Base-by-base conservation (phyloP, 2,329 filamentous ascomycete species). In the Biscogniauxia mediterranea region DNA sequence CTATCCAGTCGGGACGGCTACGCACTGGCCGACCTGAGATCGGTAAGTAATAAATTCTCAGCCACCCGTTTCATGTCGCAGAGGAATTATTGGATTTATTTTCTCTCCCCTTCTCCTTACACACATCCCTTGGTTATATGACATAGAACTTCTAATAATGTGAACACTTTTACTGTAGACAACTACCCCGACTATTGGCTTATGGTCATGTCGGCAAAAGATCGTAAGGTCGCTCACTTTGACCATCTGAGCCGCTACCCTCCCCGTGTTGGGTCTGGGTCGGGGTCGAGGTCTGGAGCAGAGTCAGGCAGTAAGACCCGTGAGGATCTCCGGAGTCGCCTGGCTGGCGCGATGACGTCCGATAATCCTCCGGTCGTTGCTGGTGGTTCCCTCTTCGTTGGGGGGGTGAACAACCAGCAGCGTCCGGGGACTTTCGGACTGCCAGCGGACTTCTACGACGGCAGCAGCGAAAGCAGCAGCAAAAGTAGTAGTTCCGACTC, bases 1-100 rank as follows among this genome's bases (percentile, higher is more conserved):
- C 49, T 3, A 38, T 66, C 49, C 63, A 63, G 20, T 32, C 51
- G 3, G 61, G 59, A 1, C 17, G 5, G 4, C 62, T 59, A 19
- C 21, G 42, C 20, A 62, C 63, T 6, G 62, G 63, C 3, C 26
- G 54, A 1, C 20, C 28, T 3, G 64, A 62, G 60, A 57, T 66
- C 46, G 64, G 53, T 55, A 38, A 55, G 53, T 23, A 23, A 23
- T 23, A 23, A n/a, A n/a, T n/a, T n/a, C n/a, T n/a, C n/a, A n/a
- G n/a, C n/a, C n/a, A n/a, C n/a, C n/a, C n/a, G n/a, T n/a, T n/a
- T n/a, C n/a, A n/a, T n/a, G n/a, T n/a, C n/a, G n/a, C n/a, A n/a
- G 23, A 32, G 5, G 6, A 21, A 15, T n/a, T 23, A 3, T 26
- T 23, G 23, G 23, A 23, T 23, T 23, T 3, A 23, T 23, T 53